A percentile compares a stretch with the other conserved stretches of the same genome.
Evolutionary conservation across 2,329 filamentous ascomycete genomes (phyloP).

Genomic region (Aspergillus ibericus): DNA sequence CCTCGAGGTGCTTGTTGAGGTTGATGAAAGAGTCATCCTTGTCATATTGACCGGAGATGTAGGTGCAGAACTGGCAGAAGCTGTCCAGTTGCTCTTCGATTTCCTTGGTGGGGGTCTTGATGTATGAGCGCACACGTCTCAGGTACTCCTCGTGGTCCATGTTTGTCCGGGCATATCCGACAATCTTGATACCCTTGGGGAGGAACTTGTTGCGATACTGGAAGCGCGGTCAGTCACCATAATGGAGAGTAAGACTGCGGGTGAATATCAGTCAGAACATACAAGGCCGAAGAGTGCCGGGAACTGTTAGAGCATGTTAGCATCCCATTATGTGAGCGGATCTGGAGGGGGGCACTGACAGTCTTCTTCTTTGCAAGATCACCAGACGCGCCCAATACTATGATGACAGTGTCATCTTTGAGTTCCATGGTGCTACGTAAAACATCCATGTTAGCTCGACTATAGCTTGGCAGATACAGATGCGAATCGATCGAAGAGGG

Average conservation of each 20-base stretch:
- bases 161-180: conserved; percentile 98
- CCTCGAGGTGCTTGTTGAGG: conserved; percentile 80
- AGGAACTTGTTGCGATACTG: conserved; percentile 99
- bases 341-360: conserved; percentile 52
- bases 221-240: conserved; percentile 15
- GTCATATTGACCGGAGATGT: conserved; percentile 97
- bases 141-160: conserved; percentile 98
- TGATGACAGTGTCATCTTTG: conserved; percentile 96
- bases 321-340: background rate
- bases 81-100: conserved; percentile 92
- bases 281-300: conserved; percentile 96
- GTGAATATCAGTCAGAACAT: conserved; percentile 48
- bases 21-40: conserved; percentile 89
- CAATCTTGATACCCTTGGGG: conserved; percentile 89
- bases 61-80: conserved; percentile 85
- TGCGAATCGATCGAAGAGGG: conserved; percentile 11
- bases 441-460: conserved; percentile 41
- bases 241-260: background rate
- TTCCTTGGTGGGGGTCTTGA: conserved; percentile 98
- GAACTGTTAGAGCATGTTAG: conserved; percentile 59
- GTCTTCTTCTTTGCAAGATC: conserved; percentile 99
- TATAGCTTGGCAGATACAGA: conserved; percentile 5
- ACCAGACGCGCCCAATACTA: conserved; percentile 94
- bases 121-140: conserved; percentile 92
- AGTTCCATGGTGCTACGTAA: conserved; percentile 77